A percentile compares a stretch with the other conserved stretches of the same genome.
Evolutionary conservation across 2,329 filamentous ascomycete species (phyloP).

Genomic region (Fusarium nurragi): DNA sequence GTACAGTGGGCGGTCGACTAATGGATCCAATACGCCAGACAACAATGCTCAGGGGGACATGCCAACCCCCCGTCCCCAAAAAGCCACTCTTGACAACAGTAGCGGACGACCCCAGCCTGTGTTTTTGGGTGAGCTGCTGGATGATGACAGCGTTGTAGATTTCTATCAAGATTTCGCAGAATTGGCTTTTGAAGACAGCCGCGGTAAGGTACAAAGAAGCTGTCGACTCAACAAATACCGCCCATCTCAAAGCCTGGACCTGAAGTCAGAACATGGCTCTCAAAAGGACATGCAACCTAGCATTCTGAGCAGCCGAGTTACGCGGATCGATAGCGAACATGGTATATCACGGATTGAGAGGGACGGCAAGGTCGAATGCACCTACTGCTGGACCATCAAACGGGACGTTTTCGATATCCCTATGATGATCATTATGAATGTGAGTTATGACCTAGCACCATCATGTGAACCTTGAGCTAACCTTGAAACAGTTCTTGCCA

Average conservation of each 20-base stretch:
- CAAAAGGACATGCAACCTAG: slow-evolving; percentile 56
- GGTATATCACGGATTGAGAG: slow-evolving; percentile 84
- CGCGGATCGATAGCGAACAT: slow-evolving; percentile 74
- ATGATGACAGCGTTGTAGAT: slow-evolving; percentile 90
- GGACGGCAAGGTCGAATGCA: slow-evolving; percentile 93
- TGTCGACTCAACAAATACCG: slow-evolving; percentile 93
- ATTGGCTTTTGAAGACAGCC: slow-evolving; percentile 89
- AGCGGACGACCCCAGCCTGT: slow-evolving; percentile 75
- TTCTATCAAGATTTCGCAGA: slow-evolving; percentile 97
- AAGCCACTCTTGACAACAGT: slow-evolving; percentile 54
- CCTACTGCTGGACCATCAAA: slow-evolving; percentile 97
- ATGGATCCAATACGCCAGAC: slow-evolving; percentile 50
- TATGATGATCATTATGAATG: slow-evolving; percentile 98
- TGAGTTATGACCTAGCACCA: slow-evolving; percentile 62
- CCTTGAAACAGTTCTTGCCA: slow-evolving; percentile 61
- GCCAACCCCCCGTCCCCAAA: slow-evolving; percentile 62
- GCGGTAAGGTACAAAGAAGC: slow-evolving; percentile 82
- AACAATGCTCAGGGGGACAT: slow-evolving; percentile 50
- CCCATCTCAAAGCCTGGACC: slow-evolving; percentile 69
- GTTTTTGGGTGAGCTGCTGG: slow-evolving; percentile 90
- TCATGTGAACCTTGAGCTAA: not conserved
- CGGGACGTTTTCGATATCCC: slow-evolving; percentile 98
- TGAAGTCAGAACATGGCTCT: slow-evolving; percentile 50
- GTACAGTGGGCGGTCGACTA: slow-evolving; percentile 52
- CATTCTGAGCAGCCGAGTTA: slow-evolving; percentile 68